Base-by-base conservation (phyloP, 176 grass and related monocot genomes). In the Carex kokanica region DNA sequence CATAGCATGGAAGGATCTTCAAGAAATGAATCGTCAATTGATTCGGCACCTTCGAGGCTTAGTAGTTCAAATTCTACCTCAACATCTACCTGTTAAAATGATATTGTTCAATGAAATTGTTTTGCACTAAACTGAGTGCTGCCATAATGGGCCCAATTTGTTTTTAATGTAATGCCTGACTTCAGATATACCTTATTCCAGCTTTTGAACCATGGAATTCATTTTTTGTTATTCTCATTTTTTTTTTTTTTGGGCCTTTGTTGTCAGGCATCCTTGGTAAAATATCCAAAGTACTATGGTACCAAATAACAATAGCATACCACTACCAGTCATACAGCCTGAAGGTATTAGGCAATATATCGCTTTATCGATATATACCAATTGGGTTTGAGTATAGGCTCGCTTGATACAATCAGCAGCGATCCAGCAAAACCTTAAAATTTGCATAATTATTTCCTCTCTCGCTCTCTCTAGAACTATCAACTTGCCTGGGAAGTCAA, bases 1-100 rank as follows among this genome's bases (percentile, higher is more conserved):
- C 92, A 94, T 51, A 98, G 61, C 31, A 60, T 89, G 38, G 90
- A 88, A 11, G 95, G 86, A 78, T 94, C 90, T 8, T 80, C 51
- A 64, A 88, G 51, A 83, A 78, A 82, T 79, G 53, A 45, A 60
- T 79, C 20, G 0, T 90, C 89, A 18, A 98, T 80, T 5, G 27
- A 25, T 18, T 94, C 88, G 18, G 87, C 92, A 40, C 5, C 43
- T 0, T 81, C 88, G 1, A 98, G 84, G 74, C 24, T 86, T 47
- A 79, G 73, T 16, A 94, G 5, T 86, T 88, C 65, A 73, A 94
- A 94, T 11, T 60, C 84, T 0, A 86, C 84, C 74, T 94, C 69
- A 21, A 94, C 87, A 75, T 98, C 95, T 14, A 81, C 68, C 84
- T 89, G 52, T 78, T 83, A 51, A 74, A 9, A 69, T 18, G 11